Evolutionary conservation across 1,284 basidiomycete species (phyloP), one percentile per base, ranked within the genome.

Genomic region (Gyrodon tennesseensis): DNA sequence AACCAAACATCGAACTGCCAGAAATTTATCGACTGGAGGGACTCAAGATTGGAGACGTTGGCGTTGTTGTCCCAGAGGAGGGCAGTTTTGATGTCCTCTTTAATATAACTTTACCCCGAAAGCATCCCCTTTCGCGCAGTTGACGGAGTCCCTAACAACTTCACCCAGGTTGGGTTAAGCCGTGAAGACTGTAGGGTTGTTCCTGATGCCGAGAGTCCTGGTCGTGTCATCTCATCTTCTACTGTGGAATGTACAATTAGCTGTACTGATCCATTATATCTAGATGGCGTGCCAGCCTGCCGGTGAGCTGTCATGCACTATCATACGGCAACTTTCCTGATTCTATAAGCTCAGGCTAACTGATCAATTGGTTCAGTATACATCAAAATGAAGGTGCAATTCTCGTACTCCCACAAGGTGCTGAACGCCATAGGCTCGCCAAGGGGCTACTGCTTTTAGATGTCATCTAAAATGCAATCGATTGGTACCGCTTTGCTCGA

Each of bases 11-110:
- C 16, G 55, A 56, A 31, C 61, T 75, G 25, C 71, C 69, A 4
- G 49, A 57, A 3, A n/a, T 15, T 5, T 63, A 67, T 34, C 70
- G 70, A 53, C 61, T 18, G 49, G 62, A 54, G 56, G 67, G 46
- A 54, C 63, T 72, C 25, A 61, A 49, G 29, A 74, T 76, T 21
- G 72, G 75, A 13, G 75, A 77, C 60, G 70, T 76, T 40, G 71
- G 72, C 8, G 40, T 63, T 15, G 56, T 70, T 16, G 57, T 73
- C 12, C 70, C 69, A 62, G 66, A 65, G 23, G 56, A 64, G 13
- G 74, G 74, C 4, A 65, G 56, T 75, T 31, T 76, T 29, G 69
- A 70, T 41, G 66, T 70, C 19, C 63, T 75, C 9, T 74, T 77
- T 63, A 75, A 73, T 40, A 68, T 75, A 8, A 70, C 65, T 23